These are phyloP conservation scores for Manihot esculenta DNA, from an alignment of 441 rosid species.

Conservation along the genomic window DNA sequence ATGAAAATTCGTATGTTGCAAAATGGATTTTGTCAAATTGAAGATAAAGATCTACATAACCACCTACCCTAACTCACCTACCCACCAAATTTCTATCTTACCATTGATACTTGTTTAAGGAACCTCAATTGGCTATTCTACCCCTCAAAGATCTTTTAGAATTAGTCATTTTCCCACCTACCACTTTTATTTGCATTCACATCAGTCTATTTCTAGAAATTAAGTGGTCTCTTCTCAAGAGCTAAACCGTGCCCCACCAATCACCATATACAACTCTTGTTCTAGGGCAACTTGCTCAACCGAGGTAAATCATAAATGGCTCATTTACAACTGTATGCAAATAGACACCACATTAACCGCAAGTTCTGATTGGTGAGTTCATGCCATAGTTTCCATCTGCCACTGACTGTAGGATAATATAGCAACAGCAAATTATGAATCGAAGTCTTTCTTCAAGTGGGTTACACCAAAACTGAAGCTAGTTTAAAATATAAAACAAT, in stretches of 20 bases:
- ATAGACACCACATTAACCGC: too few relatives aligned
- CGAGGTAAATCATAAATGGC: not conserved
- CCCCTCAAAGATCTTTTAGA: not conserved
- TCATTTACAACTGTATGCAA: too few relatives aligned
- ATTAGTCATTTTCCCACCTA: constrained; percentile 20
- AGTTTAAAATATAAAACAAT: not conserved
- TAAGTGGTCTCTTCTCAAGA: not conserved
- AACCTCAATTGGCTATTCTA: not conserved
- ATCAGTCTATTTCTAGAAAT: constrained; percentile 1
- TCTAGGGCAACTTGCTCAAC: not conserved
- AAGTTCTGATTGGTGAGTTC: too few relatives aligned
- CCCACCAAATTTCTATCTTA: constrained; percentile 19
- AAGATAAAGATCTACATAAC: constrained; percentile 10
- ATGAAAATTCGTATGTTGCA: not conserved
- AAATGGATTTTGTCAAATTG: constrained; percentile 13
- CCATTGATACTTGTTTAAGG: constrained; percentile 1
- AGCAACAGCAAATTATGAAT: too few relatives aligned
- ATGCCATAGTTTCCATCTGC: too few relatives aligned
- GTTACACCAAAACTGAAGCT: not conserved
- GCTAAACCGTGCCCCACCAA: not conserved
- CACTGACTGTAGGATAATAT: too few relatives aligned
- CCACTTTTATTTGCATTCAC: constrained; percentile 8
- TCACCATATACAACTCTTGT: not conserved
- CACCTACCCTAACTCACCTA: constrained; percentile 29
- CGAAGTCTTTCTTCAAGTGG: not conserved